Base-by-base conservation (phyloP, 257 asterid genomes). In the Solanum lignicaule region DNA sequence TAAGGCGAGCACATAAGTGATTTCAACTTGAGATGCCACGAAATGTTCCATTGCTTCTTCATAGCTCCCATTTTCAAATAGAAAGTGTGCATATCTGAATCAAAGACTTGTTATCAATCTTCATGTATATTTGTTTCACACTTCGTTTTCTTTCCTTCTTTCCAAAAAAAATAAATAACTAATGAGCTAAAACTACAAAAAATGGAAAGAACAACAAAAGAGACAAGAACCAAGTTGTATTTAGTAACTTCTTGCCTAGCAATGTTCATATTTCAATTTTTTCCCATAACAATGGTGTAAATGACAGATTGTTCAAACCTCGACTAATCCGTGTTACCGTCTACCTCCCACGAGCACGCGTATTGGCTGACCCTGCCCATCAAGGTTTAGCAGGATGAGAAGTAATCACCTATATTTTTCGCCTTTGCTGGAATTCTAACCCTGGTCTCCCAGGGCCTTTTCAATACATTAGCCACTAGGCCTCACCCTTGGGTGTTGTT, bases 11-110 rank as follows among this genome's bases (percentile, higher is more conserved):
- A 97, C 98, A 78, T 96, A 93, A 84, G 91, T 94, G 90, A 97
- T 93, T 91, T 96, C 99, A 89, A 95, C 98, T 94, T 97, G 98
- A 89, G 99, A 97, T 89, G 98, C 97, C 89, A 91, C 89, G 92
- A 95, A 97, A 36, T 96, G 99, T 74, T 96, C 99, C 99, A 97
- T 91, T 87, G 99, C 98, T 90, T 97, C 99, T 93, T 97, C 99
- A 87, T 95, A 97, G 93, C 92, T 91, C 83, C 98, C 98, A 87
- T 95, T 97, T 83, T 95, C 99, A 91, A 93, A 97, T 89, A 97
- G 94, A 92, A 93, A 91, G 91, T 94, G 98, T 9, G 99, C 98
- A 91, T 97, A 97, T 92, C 99, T 96, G 96, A 86, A 90, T 68
- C 52, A 89, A 73, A 73, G 10, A 91, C 81, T 14, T 85, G 73